Conservation (phyloP, 441 rosid genomes). For the Erysimum pusillum region DNA sequence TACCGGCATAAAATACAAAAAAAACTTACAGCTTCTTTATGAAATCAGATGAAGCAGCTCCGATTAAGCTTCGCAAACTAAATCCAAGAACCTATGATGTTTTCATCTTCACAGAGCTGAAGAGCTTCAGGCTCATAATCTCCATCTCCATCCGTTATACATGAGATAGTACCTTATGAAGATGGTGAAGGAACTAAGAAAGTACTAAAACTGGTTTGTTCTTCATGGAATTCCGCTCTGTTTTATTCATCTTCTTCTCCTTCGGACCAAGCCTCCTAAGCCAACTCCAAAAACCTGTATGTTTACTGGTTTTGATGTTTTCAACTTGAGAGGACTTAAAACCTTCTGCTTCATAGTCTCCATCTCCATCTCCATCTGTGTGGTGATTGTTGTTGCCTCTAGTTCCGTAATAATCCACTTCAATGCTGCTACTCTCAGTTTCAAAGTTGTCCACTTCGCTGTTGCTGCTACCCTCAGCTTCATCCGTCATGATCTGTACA, state of each 20-base stretch:
- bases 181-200: too few species aligned
- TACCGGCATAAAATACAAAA: too few species aligned
- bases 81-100: background rate
- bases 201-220: too few species aligned
- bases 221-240: too few species aligned
- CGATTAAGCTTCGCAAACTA: constrained; percentile 11
- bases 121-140: background rate
- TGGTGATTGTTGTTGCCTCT: background rate
- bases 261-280: background rate
- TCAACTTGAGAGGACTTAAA: too few species aligned
- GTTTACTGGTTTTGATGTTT: too few species aligned
- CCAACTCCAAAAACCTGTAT: background rate
- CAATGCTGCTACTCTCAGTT: background rate
- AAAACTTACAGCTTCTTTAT: too few species aligned
- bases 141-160: background rate
- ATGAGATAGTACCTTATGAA: too few species aligned
- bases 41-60: too few species aligned
- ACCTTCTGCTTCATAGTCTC: background rate
- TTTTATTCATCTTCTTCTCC: constrained; percentile 4
- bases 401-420: too few species aligned
- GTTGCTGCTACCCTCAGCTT: background rate
- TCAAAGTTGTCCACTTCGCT: background rate
- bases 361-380: background rate
- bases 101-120: background rate
- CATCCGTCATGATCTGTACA: constrained; percentile 10